Base-by-base conservation (phyloP, 345 rosid genomes). In the Eucalyptus camaldulensis region DNA sequence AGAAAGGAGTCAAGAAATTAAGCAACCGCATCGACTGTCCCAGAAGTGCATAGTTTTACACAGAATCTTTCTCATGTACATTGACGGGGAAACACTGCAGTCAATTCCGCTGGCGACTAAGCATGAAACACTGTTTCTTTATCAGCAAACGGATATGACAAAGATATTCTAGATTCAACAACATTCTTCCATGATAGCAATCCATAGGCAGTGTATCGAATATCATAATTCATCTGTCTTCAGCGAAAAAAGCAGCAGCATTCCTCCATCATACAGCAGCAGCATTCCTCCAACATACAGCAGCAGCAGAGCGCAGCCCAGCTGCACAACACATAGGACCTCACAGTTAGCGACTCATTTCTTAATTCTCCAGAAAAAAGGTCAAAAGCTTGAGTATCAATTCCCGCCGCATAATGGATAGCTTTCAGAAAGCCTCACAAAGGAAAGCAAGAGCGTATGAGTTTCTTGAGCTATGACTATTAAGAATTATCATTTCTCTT, bases 171-270 rank as follows among this genome's bases (percentile, higher is more conserved):
- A 49, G 87, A 54, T n/a, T 49, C 44, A 50, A n/a, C 44, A 51
- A 17, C 37, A 49, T 86, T 86, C 43, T 86, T n/a, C 44, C 6
- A 54, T 12, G 21, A 21, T 31, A 33, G 40, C 45, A 33, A 76
- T 76, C 85, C 29, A 40, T 76, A 13, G 85, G 15, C 85, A 40
- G 51, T 9, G 29, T 31, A 10, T 86, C 67, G 1, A 25, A 53
- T 7, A 11, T 86, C n/a, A n/a, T 43, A 49, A 69, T 56, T 40
- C 47, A 37, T 76, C 85, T 2, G 86, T 67, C 85, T 67, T 88
- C 88, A 91, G 49, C 76, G 47, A 8, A 87, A 58, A 87, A 88
- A 90, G 91, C 87, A 90, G 94, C 93, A 93, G 92, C 93, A 90
- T 87, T 91, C 93, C 89, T 93, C 93, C 93, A 90, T 50, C 88